phyloP scores from a whole-genome alignment of 305 asterid genomes.

The Solanum aculeatissimum region DNA sequence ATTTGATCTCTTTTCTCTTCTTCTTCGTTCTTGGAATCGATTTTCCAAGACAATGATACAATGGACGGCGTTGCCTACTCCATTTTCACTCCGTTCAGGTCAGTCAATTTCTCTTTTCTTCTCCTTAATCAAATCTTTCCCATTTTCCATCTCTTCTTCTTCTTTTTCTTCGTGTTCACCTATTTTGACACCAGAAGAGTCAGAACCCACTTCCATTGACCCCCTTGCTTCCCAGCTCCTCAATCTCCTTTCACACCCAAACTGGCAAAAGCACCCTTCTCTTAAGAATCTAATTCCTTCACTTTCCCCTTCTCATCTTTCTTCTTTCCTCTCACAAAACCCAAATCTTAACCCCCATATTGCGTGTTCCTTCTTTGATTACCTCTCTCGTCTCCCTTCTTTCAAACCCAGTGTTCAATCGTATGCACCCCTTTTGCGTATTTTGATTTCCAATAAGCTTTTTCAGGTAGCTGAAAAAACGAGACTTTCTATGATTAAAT shows the following conservation, averaged over 20 bases:
- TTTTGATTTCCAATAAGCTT: conserved; percentile 33
- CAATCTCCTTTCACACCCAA: conserved; percentile 39
- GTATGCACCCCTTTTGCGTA: conserved; percentile 40
- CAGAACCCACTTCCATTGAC: conserved; percentile 15
- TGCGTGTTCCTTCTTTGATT: conserved; percentile 40
- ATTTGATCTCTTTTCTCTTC: not conserved
- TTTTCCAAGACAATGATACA: not conserved
- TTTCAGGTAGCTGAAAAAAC: conserved; percentile 33
- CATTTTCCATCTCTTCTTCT: not conserved
- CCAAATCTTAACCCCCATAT: conserved; percentile 52
- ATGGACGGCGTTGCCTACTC: not conserved
- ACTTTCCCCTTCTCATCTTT: conserved; percentile 39
- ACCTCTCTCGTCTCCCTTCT: conserved; percentile 29
- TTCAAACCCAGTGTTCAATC: conserved; percentile 44
- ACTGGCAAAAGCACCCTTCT: conserved; percentile 62
- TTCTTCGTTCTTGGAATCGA: not conserved
- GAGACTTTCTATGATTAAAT: conserved; percentile 43
- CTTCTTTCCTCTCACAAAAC: conserved; percentile 36
- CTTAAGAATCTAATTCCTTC: conserved; percentile 38
- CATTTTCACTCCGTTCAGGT: not conserved
- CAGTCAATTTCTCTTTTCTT: not conserved
- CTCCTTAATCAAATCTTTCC: not conserved
- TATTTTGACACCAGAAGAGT: not conserved
- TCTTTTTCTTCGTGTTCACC: not conserved
- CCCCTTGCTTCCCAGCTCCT: conserved; percentile 25